Evolutionary conservation across 805 yeast genomes (phyloP), one percentile per base, ranked within the genome.

Genomic region (Suhomyces kilbournensis): DNA sequence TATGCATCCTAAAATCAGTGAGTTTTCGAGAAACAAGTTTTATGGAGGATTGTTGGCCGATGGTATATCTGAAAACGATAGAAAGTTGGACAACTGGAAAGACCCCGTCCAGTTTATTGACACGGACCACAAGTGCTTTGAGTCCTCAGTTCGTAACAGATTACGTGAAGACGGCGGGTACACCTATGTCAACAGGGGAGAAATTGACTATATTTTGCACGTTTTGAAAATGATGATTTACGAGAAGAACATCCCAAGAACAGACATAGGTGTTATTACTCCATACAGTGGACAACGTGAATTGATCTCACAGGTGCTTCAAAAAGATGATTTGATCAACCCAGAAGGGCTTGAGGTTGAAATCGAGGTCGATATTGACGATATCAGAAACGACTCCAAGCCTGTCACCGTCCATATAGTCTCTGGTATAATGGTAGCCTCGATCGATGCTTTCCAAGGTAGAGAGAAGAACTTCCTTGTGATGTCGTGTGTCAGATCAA

Each of bases 281-380:
- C 90, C 90, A n/a, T 86, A 86, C 63, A 78, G 88, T 43, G 90
- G 89, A 0, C 92, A 86, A 61, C 71, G 91, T 58, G 89, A 85
- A 60, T 63, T 82, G 52, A 68, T 86, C 15, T 82, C 90, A 0
- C 67, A 76, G 3, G 59, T 63, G 0, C 67, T 85, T 35, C 79
- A 78, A 26, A 64, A 71, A 25, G 84, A 86, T 59, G 68, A 69
- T 1, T 59, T 84, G 8, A 72, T 86, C 46, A 86, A 86, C 59
- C 90, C 90, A 0, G 63, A 66, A 6, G 65, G 71, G 7, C 71
- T 71, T 43, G 78, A 74, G 1, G 69, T 84, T 47, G 74, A 70
- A 43, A 74, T 77, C 43, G 84, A 81, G 50, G 73, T 78, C 23
- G 91, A 86, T 60, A 80, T 84, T 50, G 89, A 84, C 56, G 89